A percentile compares a stretch with the other conserved stretches of the same genome.
Conservation (phyloP, 202 grass and related monocot genomes). For the Eragrostis tef region DNA sequence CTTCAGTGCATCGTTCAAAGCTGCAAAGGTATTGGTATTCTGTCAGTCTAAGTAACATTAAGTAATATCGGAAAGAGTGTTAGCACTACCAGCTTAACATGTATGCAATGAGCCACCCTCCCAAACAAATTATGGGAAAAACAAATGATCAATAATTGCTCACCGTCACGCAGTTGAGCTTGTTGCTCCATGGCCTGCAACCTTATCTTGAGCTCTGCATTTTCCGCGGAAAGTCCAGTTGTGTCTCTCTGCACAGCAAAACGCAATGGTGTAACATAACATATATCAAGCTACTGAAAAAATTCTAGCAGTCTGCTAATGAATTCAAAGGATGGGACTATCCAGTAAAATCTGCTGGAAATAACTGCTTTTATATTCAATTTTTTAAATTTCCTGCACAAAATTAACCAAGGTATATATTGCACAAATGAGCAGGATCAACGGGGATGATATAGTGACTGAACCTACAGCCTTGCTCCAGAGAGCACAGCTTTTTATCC, state of each 20-base stretch:
- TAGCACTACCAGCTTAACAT: slow-evolving; percentile 3
- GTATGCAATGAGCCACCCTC: slow-evolving; percentile 3
- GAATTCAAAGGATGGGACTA: not conserved
- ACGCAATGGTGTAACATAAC: slow-evolving; percentile 31
- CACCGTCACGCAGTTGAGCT: slow-evolving; percentile 90
- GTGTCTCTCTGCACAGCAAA: slow-evolving; percentile 83
- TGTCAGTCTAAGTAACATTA: slow-evolving; percentile 23
- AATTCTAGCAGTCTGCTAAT: not conserved
- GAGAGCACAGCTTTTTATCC: not conserved
- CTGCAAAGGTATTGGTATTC: slow-evolving; percentile 57
- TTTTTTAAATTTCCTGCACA: not conserved
- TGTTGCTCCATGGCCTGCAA: slow-evolving; percentile 99
- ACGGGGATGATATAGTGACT: not conserved
- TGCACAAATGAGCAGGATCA: not conserved
- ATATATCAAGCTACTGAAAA: slow-evolving; percentile 33
- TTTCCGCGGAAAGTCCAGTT: slow-evolving; percentile 90
- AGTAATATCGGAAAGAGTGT: slow-evolving; percentile 12
- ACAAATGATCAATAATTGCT: slow-evolving; percentile 15
- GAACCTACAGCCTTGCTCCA: slow-evolving; percentile 8
- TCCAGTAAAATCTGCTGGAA: not conserved
- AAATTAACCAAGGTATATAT: not conserved
- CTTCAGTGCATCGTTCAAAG: slow-evolving; percentile 85
- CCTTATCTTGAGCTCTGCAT: slow-evolving; percentile 93
- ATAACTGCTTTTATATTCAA: not conserved
- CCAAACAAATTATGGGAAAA: not conserved